Percentiles rank a stretch among this genome's conserved stretches.
Conservation (phyloP, 208 protist species). For the Wallacemonas sp. region DNA sequence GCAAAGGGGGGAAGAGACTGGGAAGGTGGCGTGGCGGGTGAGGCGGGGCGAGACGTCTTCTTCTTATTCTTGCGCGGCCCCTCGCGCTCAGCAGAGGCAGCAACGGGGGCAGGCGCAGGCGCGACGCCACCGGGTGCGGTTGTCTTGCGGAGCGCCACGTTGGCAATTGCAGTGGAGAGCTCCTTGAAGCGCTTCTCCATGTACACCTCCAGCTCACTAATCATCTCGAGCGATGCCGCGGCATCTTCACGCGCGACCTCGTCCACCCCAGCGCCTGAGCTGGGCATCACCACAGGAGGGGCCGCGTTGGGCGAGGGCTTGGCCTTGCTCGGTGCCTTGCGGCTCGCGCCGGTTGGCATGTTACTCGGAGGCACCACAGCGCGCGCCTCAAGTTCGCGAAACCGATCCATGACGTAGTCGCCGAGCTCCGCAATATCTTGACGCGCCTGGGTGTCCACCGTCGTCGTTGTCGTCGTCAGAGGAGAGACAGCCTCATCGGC, state of each 20-base stretch:
- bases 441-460: conserved; percentile 62
- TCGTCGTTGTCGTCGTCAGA: background rate
- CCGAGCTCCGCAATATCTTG: conserved; percentile 72
- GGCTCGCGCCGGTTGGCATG: conserved; percentile 3
- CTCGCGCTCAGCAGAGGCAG: background rate
- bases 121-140: background rate
- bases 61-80: background rate
- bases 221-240: conserved; percentile 54
- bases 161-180: conserved; percentile 44
- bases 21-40: background rate
- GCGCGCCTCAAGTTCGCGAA: conserved; percentile 60
- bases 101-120: background rate
- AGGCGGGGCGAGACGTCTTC: background rate
- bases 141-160: conserved; percentile 31
- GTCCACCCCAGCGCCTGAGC: conserved; percentile 34
- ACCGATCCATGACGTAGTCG: conserved; percentile 62
- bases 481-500: no score
- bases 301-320: background rate
- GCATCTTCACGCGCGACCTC: conserved; percentile 76
- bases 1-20: background rate
- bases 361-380: background rate
- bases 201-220: conserved; percentile 59
- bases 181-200: conserved; percentile 75
- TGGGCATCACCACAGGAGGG: background rate
- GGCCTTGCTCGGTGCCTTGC: conserved; percentile 8